Percentiles rank a stretch among this genome's conserved stretches.
phyloP scores from a whole-genome alignment of 2,329 filamentous ascomycete genomes.

The Trichoderma atroviride region DNA sequence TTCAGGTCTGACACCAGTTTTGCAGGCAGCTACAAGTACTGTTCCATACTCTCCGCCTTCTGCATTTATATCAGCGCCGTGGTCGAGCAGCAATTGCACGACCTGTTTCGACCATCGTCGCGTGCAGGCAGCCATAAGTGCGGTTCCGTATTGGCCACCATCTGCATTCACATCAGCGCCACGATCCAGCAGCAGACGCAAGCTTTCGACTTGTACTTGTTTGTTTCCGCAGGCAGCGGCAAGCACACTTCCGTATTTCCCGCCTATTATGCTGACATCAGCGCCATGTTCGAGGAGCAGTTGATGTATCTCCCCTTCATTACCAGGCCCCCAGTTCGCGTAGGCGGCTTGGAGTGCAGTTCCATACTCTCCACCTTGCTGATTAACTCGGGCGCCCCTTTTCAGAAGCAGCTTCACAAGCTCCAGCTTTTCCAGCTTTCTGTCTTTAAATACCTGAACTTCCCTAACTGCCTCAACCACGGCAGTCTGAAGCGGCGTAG shows the following conservation, averaged over 20 bases:
- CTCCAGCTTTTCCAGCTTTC: neutral
- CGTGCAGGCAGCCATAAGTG: neutral
- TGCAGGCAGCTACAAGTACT: neutral
- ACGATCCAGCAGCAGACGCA: constrained; percentile 1
- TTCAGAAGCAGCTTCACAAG: neutral
- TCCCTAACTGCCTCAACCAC: neutral
- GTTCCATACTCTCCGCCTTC: neutral
- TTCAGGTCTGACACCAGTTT: fast-evolving
- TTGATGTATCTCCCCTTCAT: neutral
- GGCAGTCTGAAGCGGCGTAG: neutral
- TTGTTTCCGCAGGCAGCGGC: neutral
- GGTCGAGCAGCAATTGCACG: neutral
- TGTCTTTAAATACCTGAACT: neutral
- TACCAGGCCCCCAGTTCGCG: no score
- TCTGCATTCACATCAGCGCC: constrained; percentile 1
- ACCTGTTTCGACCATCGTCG: no score
- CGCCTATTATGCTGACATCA: neutral
- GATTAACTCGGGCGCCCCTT: neutral
- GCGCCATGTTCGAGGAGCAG: neutral
- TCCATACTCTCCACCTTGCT: neutral
- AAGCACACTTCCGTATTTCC: neutral
- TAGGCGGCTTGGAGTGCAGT: neutral
- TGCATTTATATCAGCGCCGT: neutral
- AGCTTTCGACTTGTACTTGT: neutral
- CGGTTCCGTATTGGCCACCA: neutral